Percentiles rank a stretch among this genome's conserved stretches.
Evolutionary conservation across 495 filamentous ascomycete genomes (phyloP).

Genomic region (Penicillium angulare): DNA sequence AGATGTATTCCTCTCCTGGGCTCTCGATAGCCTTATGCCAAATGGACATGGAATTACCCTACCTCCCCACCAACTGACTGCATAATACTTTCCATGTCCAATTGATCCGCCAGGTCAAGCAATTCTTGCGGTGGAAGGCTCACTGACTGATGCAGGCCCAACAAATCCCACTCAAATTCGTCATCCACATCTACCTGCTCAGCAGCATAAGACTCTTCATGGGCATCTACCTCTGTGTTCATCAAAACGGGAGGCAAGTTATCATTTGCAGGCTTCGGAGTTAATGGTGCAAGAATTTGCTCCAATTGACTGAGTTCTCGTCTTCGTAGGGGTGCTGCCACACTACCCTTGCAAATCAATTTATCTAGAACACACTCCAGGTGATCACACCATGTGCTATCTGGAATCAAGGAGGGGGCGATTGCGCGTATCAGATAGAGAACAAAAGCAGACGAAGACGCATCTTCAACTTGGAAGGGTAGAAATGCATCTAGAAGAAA

Average conservation of each 20-base stretch:
- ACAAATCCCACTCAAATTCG: conserved; percentile 30
- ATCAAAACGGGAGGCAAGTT: not conserved
- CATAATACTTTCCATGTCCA: conserved; percentile 33
- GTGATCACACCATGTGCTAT: conserved; percentile 27
- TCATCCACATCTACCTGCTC: conserved; percentile 22
- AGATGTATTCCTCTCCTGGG: not conserved
- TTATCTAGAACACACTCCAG: conserved; percentile 25
- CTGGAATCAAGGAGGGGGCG: conserved; percentile 20
- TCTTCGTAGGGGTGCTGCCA: conserved; percentile 25
- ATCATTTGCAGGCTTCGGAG: conserved; percentile 10
- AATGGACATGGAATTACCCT: not conserved
- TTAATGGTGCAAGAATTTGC: conserved; percentile 27
- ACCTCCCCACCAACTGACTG: conserved; percentile 19
- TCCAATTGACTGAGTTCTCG: conserved; percentile 27
- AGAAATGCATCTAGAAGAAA: conserved; percentile 36
- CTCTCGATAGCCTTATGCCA: not conserved
- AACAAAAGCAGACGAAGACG: conserved; percentile 33
- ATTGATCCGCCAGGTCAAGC: conserved; percentile 29
- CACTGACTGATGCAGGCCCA: conserved; percentile 24
- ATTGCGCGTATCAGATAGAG: conserved; percentile 29
- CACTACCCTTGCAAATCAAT: conserved; percentile 25
- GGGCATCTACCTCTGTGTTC: conserved; percentile 4
- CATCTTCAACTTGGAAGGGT: conserved; percentile 33
- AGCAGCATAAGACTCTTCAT: conserved; percentile 14
- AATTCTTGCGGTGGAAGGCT: conserved; percentile 27